phyloP scores from a whole-genome alignment of 208 protist genomes.

The Wallacemonas sp. region DNA sequence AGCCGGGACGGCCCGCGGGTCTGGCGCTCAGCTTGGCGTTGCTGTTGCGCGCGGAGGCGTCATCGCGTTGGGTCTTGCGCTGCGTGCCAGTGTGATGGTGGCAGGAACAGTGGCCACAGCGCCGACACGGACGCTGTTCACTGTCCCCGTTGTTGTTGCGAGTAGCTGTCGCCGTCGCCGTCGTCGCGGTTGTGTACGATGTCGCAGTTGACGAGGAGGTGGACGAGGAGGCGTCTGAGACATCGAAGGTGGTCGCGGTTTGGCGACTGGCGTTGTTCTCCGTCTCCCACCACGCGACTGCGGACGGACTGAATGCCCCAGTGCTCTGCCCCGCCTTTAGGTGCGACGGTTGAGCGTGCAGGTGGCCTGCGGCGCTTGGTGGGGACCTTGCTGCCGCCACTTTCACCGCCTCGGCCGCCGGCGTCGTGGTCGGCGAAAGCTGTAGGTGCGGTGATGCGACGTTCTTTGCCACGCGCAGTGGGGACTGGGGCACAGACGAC shows the following conservation, averaged over 20 bases:
- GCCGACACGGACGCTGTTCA: background rate
- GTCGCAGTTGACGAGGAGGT: slow-evolving; percentile 27
- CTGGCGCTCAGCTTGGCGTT: background rate
- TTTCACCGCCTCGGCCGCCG: no score
- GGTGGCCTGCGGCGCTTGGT: no score
- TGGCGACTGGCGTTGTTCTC: background rate
- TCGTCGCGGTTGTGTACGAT: slow-evolving; percentile 67
- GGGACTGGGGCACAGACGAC: no score
- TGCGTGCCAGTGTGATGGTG: background rate
- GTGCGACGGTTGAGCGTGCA: no score
- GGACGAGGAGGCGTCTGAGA: slow-evolving; percentile 30
- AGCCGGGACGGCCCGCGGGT: background rate
- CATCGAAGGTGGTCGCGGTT: slow-evolving; percentile 21
- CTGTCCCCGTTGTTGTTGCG: background rate
- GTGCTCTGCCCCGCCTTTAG: background rate
- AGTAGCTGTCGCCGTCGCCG: no score
- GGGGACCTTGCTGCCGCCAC: no score
- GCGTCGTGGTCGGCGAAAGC: no score
- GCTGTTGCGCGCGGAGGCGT: no score
- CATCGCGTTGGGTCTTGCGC: no score
- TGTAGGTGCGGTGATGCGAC: no score
- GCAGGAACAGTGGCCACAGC: slow-evolving; percentile 1
- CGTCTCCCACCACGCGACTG: slow-evolving; percentile 80
- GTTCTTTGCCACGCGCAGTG: no score
- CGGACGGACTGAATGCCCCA: slow-evolving; percentile 34